Percentiles rank a stretch among this genome's conserved stretches.
phyloP scores from a whole-genome alignment of 2,329 filamentous ascomycete species.

The Tolypocladium cylindrosporum region DNA sequence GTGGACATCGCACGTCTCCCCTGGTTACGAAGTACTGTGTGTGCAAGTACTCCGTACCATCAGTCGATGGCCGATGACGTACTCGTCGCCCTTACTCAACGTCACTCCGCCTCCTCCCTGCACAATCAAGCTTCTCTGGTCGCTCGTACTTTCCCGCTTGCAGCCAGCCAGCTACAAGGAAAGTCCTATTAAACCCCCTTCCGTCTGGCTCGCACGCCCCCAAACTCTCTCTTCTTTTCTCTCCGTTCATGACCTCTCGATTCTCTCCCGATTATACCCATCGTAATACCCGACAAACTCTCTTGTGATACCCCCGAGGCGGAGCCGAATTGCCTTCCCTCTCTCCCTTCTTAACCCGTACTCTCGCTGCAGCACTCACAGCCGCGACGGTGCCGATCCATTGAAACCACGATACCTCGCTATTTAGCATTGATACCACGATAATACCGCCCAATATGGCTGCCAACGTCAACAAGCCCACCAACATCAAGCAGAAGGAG shows the following conservation, averaged over 20 bases:
- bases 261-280: conserved; percentile 7
- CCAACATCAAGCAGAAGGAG: conserved; percentile 67
- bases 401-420: background rate
- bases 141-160: conserved; percentile 3
- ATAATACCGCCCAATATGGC: conserved; percentile 19
- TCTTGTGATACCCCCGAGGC: conserved; percentile 19
- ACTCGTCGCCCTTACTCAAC: conserved; percentile 20
- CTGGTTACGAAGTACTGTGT: background rate
- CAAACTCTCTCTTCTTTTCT: conserved; percentile 4
- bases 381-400: background rate
- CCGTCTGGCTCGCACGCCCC: conserved; percentile 1
- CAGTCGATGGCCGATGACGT: conserved; percentile 18
- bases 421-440: conserved; percentile 2
- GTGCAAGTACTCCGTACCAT: background rate
- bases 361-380: background rate
- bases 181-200: background rate
- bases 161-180: background rate
- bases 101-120: conserved; percentile 16
- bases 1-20: background rate
- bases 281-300: conserved; percentile 10
- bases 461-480: conserved; percentile 59
- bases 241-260: conserved; percentile 7
- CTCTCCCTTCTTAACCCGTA: background rate
- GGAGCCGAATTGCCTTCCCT: background rate
- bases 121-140: conserved; percentile 10